phyloP scores from a whole-genome alignment of 768 basidiomycete genomes.

The Suillus occidentalis region DNA sequence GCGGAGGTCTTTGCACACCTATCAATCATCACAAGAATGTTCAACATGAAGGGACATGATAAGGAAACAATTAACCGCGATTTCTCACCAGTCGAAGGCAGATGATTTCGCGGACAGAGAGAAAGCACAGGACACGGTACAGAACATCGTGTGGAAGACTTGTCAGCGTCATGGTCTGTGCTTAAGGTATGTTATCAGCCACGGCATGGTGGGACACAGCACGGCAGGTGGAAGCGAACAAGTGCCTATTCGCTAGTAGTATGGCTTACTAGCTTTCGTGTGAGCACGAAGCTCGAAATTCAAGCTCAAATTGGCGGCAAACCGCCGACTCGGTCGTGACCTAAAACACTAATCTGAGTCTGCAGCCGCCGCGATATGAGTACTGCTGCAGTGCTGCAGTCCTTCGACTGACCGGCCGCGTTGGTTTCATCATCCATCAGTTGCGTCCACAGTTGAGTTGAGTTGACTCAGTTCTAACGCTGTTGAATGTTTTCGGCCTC shows the following conservation, averaged over 20 bases:
- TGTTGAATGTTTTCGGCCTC: no score
- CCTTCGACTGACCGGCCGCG: no score
- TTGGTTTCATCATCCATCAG: no score
- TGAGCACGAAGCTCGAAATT: neutral
- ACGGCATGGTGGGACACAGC: neutral
- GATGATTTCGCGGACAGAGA: constrained; percentile 3
- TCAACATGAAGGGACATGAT: no score
- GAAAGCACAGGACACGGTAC: neutral
- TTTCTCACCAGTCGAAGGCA: constrained; percentile 4
- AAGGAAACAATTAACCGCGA: neutral
- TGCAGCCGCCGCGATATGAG: no score
- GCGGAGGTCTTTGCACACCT: constrained; percentile 1
- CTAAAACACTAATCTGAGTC: no score
- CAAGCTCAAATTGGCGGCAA: no score
- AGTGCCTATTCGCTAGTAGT: constrained; percentile 1
- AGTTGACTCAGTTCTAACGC: no score
- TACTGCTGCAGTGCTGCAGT: no score
- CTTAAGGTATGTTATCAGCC: neutral
- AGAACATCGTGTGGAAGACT: constrained; percentile 3
- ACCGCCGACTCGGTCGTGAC: no score
- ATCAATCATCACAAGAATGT: no score
- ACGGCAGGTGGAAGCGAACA: neutral
- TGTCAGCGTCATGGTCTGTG: neutral
- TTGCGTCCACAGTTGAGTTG: neutral
- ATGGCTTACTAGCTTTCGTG: neutral